Evolutionary conservation across 2,329 filamentous ascomycete species (phyloP).

Genomic region (Penicillium sp.): DNA sequence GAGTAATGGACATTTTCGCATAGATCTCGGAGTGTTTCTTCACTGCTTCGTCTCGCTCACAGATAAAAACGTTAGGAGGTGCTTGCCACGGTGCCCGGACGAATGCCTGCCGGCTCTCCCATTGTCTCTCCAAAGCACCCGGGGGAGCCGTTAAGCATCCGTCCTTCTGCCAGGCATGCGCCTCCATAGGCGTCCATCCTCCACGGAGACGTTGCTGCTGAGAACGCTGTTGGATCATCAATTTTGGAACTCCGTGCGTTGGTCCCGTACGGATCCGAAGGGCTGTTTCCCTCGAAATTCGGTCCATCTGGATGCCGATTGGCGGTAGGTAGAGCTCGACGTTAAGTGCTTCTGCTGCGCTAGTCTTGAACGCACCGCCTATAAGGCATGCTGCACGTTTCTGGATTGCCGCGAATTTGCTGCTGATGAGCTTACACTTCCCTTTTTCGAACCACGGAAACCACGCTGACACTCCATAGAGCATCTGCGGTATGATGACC

Average conservation of each 20-base stretch:
- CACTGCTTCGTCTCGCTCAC: background rate
- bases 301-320: background rate
- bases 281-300: background rate
- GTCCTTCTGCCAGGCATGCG: background rate
- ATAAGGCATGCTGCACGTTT: conserved; percentile 1
- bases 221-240: background rate
- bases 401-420: background rate
- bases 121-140: background rate
- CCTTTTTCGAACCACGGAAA: background rate
- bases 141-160: background rate
- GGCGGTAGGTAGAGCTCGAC: background rate
- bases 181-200: background rate
- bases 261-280: conserved; percentile 3
- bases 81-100: background rate
- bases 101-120: background rate
- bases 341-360: background rate
- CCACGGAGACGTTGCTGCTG: background rate
- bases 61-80: background rate
- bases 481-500: background rate
- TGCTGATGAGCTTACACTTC: background rate
- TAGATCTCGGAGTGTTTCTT: background rate
- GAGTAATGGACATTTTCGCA: background rate
- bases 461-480: background rate
- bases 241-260: background rate
- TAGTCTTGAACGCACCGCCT: background rate